phyloP scores from a whole-genome alignment of 805 yeast genomes.

The Teunomyces stri region DNA sequence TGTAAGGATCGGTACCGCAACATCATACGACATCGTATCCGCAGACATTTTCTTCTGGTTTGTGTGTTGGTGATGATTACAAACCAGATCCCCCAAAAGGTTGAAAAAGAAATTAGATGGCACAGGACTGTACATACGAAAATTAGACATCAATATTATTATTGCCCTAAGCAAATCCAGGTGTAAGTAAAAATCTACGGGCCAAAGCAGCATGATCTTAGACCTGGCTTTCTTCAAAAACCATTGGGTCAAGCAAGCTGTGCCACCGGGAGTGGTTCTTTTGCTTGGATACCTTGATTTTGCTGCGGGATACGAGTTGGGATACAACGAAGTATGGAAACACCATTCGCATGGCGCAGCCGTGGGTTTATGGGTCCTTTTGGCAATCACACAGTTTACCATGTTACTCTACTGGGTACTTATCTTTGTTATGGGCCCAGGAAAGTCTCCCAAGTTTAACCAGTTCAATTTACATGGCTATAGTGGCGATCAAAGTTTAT shows the following conservation, averaged over 20 bases:
- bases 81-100: too few species aligned
- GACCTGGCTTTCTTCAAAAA: conserved; percentile 8
- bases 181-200: too few species aligned
- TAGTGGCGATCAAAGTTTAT: conserved; percentile 14
- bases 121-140: too few species aligned
- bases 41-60: background rate
- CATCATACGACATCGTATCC: conserved; percentile 1
- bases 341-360: conserved; percentile 32
- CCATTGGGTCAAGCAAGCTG: conserved; percentile 15
- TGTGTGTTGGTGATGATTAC: background rate
- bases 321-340: conserved; percentile 36
- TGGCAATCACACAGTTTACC: conserved; percentile 22
- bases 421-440: conserved; percentile 56
- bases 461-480: conserved; percentile 16
- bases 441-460: conserved; percentile 38
- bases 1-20: background rate
- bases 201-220: conserved; percentile 7
- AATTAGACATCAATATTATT: too few species aligned
- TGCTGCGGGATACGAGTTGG: conserved; percentile 43
- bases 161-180: too few species aligned
- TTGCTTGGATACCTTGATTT: conserved; percentile 42
- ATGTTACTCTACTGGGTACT: conserved; percentile 43
- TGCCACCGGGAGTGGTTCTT: conserved; percentile 28
- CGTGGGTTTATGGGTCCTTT: conserved; percentile 34
- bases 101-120: too few species aligned